Evolutionary conservation across 371 early-diverging fungal species (phyloP), one percentile per base, ranked within the genome.

Genomic region (Rhizopus sp.): DNA sequence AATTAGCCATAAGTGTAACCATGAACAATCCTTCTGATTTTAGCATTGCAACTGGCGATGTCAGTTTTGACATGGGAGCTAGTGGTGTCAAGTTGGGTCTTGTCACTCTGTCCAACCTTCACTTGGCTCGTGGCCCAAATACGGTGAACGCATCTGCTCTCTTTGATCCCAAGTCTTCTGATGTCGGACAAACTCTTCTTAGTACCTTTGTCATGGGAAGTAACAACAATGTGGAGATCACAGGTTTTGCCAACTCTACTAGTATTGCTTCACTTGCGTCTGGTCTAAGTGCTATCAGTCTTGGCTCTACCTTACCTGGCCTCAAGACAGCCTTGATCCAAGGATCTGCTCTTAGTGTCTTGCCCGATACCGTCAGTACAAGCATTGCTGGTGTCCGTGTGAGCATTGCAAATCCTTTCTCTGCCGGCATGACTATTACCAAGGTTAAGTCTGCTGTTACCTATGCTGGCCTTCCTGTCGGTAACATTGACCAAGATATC

Each of bases 11-110:
- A 45, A 68, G 70, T 53, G 70, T 77, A 44, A 68, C 81, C 52
- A 77, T 87, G 75, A 53, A 41, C 55, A 87, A 85, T 60, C 87
- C 85, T 15, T 75, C 80, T 12, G 70, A 65, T 49, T 75, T 85
- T 39, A 66, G 73, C 7, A 87, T 87, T 55, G 44, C 73, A 30
- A 74, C 78, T 47, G 81, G 82, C 50, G 70, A 85, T 53, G 73
- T 82, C 17, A 54, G 50, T 37, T 71, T 83, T 46, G 66, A 59
- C 17, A 63, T 85, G 61, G 32, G 68, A 10, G 70, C 81, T 45
- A 68, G 69, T 17, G 68, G 61, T 29, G 63, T 49, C 30, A 44
- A 60, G 3, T 69, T 85, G 16, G 85, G 85, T 37, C 70, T 66
- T 7, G 82, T 82, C 12, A 65, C 70, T 31, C 63, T 83, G 52